Percentiles rank a stretch among this genome's conserved stretches.
These are phyloP conservation scores for Aspergillus japonicus DNA, from an alignment of 2,329 filamentous ascomycete species.

Conservation along the genomic window DNA sequence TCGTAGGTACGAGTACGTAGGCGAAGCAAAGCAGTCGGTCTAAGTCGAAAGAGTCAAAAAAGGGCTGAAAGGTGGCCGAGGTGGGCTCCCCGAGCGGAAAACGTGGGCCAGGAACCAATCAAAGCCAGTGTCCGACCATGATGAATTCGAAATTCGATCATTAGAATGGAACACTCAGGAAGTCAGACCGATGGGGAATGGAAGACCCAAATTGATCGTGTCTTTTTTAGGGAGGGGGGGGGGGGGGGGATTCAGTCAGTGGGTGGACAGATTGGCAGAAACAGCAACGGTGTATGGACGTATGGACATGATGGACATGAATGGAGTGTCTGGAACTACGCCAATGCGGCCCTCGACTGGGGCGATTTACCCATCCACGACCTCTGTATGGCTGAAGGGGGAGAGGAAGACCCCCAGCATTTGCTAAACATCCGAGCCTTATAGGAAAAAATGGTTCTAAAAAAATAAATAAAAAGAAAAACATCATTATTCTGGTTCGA, in stretches of 20 bases:
- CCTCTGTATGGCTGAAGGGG: not conserved
- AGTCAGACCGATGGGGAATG: constrained; percentile 1
- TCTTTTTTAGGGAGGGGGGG: not conserved
- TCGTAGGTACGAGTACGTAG: not conserved
- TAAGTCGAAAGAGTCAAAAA: not conserved
- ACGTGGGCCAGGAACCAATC: constrained; percentile 6
- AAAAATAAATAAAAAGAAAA: not conserved
- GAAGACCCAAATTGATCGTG: not conserved
- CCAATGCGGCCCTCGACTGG: constrained; percentile 11
- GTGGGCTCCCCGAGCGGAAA: constrained; percentile 2
- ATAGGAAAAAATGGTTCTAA: not conserved
- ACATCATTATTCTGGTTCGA: not conserved
- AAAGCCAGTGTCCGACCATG: not conserved
- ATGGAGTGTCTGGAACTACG: constrained; percentile 4
- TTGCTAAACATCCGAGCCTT: constrained; percentile 12
- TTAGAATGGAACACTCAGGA: constrained; percentile 1
- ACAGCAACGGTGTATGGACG: too few relatives aligned
- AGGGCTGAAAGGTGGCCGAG: constrained; percentile 5
- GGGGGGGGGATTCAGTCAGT: too few relatives aligned
- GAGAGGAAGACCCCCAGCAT: not conserved
- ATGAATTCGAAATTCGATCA: not conserved
- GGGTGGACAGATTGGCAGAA: too few relatives aligned
- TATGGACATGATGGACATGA: not conserved
- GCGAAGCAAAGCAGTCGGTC: not conserved
- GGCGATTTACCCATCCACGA: constrained; percentile 1